These are phyloP conservation scores for Pseudotsuga menziesii DNA, from an alignment of 75 land plant genomes.

Conservation along the genomic window DNA sequence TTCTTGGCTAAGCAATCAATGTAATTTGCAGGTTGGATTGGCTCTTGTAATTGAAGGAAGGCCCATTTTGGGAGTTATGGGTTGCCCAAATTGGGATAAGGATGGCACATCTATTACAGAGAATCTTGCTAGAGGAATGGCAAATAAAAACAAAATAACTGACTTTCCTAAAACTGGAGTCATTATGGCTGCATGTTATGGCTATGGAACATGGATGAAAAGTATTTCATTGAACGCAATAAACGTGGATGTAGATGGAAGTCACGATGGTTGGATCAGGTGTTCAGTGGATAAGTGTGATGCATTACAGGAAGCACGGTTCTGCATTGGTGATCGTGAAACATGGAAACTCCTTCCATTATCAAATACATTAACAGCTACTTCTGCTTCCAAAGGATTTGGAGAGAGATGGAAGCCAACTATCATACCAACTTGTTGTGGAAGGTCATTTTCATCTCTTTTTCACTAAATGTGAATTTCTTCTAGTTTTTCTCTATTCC, in stretches of 20 bases:
- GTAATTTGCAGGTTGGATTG: constrained; percentile 60
- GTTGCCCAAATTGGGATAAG: constrained; percentile 66
- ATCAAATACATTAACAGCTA: constrained; percentile 25
- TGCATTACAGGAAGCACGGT: constrained; percentile 42
- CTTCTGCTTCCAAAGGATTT: constrained; percentile 7
- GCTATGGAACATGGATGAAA: constrained; percentile 78
- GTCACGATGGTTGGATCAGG: constrained; percentile 26
- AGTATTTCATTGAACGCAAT: not conserved
- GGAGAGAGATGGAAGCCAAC: constrained; percentile 29
- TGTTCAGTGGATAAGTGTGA: constrained; percentile 49
- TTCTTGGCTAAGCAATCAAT: no score
- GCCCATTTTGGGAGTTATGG: constrained; percentile 80
- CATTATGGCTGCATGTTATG: constrained; percentile 62
- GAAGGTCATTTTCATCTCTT: constrained; percentile 22
- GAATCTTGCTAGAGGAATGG: not conserved
- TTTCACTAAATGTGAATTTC: not conserved
- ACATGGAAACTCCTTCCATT: constrained; percentile 60
- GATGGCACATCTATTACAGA: constrained; percentile 9
- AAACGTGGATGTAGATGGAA: not conserved
- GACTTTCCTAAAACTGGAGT: constrained; percentile 30
- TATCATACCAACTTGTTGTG: constrained; percentile 63
- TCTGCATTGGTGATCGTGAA: constrained; percentile 77
- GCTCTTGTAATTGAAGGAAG: constrained; percentile 77
- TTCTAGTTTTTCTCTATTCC: not conserved
- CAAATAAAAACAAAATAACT: not conserved